Percentiles rank a stretch among this genome's conserved stretches.
Evolutionary conservation across 75 land plant species (phyloP).

Genomic region (Selaginella tamariscina): DNA sequence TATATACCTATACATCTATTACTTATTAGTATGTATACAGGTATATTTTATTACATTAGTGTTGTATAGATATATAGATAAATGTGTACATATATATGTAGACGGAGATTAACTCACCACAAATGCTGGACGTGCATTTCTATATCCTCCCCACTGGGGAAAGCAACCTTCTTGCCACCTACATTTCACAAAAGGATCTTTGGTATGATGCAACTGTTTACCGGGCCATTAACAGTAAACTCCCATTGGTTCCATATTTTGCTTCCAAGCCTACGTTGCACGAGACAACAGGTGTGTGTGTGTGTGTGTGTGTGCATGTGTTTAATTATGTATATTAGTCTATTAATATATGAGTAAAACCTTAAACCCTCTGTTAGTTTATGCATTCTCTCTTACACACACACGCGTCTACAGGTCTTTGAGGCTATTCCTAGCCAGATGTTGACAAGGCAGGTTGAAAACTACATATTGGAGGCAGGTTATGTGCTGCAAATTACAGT

Average conservation of each 20-base stretch:
- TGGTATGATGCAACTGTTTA: conserved; percentile 18
- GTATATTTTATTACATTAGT: too few species aligned
- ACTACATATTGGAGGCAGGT: conserved; percentile 13
- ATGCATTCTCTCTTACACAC: too few species aligned
- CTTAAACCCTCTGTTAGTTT: too few species aligned
- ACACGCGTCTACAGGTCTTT: neutral
- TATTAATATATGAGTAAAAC: too few species aligned
- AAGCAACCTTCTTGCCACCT: neutral
- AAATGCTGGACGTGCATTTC: conserved; percentile 10
- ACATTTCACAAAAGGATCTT: conserved; percentile 13
- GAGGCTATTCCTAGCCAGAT: conserved; percentile 2
- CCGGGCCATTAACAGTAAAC: conserved; percentile 4
- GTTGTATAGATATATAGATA: too few species aligned
- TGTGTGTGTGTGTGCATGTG: too few species aligned
- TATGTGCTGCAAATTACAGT: conserved; percentile 8
- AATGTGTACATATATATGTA: too few species aligned
- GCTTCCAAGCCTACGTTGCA: too few species aligned
- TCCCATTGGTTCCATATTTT: conserved; percentile 12
- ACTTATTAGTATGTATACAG: too few species aligned
- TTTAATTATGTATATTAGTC: too few species aligned
- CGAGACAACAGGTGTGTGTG: too few species aligned
- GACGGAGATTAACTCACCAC: neutral
- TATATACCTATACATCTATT: too few species aligned
- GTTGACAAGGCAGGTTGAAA: conserved; percentile 15
- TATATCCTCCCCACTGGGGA: conserved; percentile 5